Conservation (phyloP, 495 filamentous ascomycete species). For the Penicillium fimorum region DNA sequence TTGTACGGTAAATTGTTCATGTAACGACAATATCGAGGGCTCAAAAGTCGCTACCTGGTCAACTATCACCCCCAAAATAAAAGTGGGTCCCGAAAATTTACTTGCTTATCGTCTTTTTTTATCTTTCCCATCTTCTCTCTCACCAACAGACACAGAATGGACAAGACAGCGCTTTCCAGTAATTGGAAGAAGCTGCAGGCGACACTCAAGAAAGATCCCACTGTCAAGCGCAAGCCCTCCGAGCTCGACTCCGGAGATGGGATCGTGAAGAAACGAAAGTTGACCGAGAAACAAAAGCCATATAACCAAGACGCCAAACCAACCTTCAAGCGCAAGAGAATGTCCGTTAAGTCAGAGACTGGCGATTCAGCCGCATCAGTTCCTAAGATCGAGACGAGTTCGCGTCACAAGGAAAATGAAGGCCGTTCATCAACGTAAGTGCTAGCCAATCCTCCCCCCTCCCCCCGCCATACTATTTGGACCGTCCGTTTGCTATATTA, state of each 20-base stretch:
- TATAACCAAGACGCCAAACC: constrained; percentile 14
- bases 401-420: constrained; percentile 46
- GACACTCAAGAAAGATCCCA: constrained; percentile 53
- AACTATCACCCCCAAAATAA: constrained; percentile 7
- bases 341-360: constrained; percentile 26
- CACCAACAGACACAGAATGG: constrained; percentile 36
- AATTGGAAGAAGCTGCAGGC: constrained; percentile 79
- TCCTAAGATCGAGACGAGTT: constrained; percentile 18
- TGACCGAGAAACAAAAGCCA: constrained; percentile 27
- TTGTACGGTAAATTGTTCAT: background rate
- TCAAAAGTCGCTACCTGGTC: background rate
- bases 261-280: constrained; percentile 41
- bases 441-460: background rate
- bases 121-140: constrained; percentile 13
- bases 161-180: constrained; percentile 47
- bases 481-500: background rate
- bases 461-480: background rate
- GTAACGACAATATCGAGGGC: background rate
- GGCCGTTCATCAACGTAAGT: constrained; percentile 49
- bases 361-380: constrained; percentile 15
- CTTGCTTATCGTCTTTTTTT: constrained; percentile 15
- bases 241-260: constrained; percentile 36
- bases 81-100: constrained; percentile 18
- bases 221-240: constrained; percentile 39
- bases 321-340: constrained; percentile 33